Evolutionary conservation across 1,284 basidiomycete species (phyloP).

Genomic region (Apiotrichum sp.): DNA sequence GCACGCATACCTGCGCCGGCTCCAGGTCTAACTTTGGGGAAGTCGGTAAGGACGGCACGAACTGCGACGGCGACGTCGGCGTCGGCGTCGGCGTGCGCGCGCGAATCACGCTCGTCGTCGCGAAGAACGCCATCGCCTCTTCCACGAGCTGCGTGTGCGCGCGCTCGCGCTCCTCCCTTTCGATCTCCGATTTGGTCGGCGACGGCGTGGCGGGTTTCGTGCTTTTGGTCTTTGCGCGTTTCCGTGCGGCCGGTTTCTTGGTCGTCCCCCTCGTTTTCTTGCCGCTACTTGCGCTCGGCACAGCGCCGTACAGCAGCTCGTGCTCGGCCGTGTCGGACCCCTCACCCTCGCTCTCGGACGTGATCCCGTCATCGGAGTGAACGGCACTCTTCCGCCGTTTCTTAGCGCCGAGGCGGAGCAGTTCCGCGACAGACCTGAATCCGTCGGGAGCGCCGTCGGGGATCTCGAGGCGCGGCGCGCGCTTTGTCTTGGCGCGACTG

Average conservation of each 20-base stretch:
- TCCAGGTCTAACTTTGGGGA: too few species aligned
- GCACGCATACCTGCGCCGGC: too few species aligned
- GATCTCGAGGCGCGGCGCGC: constrained; percentile 31
- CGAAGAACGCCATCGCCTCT: constrained; percentile 36
- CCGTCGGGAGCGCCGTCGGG: constrained; percentile 40
- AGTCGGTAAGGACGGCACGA: background rate
- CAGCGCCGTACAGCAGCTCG: constrained; percentile 8
- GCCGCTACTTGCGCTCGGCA: background rate
- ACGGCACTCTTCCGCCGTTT: constrained; percentile 3
- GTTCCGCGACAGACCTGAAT: constrained; percentile 41
- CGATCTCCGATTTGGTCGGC: background rate
- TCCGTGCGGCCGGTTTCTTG: background rate
- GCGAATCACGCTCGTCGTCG: constrained; percentile 21
- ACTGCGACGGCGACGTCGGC: background rate
- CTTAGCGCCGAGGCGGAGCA: constrained; percentile 26
- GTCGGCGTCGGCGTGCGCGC: constrained; percentile 4
- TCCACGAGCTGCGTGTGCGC: constrained; percentile 13
- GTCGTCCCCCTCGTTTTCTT: background rate
- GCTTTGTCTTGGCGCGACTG: constrained; percentile 7
- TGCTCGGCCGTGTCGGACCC: background rate
- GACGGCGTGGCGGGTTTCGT: background rate
- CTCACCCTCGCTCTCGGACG: too few species aligned
- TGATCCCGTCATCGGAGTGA: background rate
- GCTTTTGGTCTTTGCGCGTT: constrained; percentile 4
- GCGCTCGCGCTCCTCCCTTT: background rate